Evolutionary conservation across 345 rosid genomes (phyloP).

Genomic region (Lumnitzera littorea): DNA sequence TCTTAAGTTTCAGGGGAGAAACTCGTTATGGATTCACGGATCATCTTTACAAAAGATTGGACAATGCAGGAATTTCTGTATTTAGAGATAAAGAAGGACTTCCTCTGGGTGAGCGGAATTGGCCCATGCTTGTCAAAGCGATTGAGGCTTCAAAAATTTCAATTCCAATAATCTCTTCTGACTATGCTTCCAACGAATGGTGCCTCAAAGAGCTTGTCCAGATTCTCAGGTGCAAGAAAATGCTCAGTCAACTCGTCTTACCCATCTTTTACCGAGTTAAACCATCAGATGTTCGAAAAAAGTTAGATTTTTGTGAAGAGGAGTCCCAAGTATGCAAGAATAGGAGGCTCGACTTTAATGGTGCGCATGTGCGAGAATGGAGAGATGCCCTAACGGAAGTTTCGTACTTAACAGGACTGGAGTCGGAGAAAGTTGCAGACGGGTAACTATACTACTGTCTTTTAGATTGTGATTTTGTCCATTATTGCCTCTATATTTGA

Average conservation of each 20-base stretch:
- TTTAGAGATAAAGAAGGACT: not conserved
- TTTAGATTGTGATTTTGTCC: too few species aligned
- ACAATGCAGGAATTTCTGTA: not conserved
- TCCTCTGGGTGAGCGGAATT: not conserved
- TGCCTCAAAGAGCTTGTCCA: not conserved
- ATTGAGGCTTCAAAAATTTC: not conserved
- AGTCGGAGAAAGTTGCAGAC: not conserved
- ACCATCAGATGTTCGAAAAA: too few species aligned
- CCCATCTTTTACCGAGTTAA: too few species aligned
- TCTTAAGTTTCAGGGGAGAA: too few species aligned
- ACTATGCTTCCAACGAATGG: slow-evolving; percentile 2
- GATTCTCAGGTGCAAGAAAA: not conserved
- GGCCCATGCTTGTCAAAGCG: not conserved
- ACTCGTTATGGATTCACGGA: not conserved
- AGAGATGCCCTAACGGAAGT: too few species aligned
- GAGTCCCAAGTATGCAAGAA: too few species aligned
- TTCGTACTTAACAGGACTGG: not conserved
- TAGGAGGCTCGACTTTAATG: too few species aligned
- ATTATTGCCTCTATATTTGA: too few species aligned
- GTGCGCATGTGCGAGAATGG: too few species aligned
- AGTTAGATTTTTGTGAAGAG: too few species aligned
- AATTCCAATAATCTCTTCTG: not conserved
- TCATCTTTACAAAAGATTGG: slow-evolving; percentile 1
- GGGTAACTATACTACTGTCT: not conserved
- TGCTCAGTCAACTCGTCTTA: too few species aligned